Percentiles rank a stretch among this genome's conserved stretches.
Conservation (phyloP, 2,329 filamentous ascomycete species). For the Ascosphaera aggregata region DNA sequence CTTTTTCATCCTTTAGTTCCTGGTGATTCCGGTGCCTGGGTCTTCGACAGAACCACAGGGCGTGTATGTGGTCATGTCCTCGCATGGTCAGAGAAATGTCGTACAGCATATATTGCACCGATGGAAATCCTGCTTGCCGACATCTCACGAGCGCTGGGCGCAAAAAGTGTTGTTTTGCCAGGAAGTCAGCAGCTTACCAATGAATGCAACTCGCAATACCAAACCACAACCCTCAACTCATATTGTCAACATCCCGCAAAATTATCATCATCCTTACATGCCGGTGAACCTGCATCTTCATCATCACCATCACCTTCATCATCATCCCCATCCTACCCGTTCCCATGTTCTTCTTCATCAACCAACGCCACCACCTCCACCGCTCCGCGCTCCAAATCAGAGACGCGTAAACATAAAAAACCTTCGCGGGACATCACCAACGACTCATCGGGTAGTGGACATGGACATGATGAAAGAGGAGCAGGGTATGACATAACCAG, state of each 20-base stretch:
- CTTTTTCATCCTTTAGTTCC: slow-evolving; percentile 31
- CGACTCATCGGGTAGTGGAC: no score
- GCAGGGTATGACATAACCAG: not conserved
- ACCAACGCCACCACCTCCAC: not conserved
- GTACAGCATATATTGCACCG: slow-evolving; percentile 75
- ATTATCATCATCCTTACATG: no score
- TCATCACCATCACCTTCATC: no score
- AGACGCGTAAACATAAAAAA: not conserved
- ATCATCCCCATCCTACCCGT: not conserved
- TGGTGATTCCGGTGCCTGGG: slow-evolving; percentile 83
- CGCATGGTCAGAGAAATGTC: slow-evolving; percentile 61
- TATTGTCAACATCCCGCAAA: no score
- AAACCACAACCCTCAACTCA: no score
- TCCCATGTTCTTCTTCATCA: no score
- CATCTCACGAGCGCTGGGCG: slow-evolving; percentile 56
- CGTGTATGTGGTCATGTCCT: slow-evolving; percentile 74
- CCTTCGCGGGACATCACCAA: not conserved
- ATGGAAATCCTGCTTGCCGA: slow-evolving; percentile 82
- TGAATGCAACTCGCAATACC: not conserved
- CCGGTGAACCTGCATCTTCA: no score
- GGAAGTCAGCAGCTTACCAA: slow-evolving; percentile 11
- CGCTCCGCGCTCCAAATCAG: not conserved
- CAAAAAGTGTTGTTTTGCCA: slow-evolving; percentile 46
- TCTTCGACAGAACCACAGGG: slow-evolving; percentile 58
- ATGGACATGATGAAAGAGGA: not conserved